Evolutionary conservation across 129 eudicot genomes (phyloP).

Genomic region (Chrysanthemum lavandulifolium): DNA sequence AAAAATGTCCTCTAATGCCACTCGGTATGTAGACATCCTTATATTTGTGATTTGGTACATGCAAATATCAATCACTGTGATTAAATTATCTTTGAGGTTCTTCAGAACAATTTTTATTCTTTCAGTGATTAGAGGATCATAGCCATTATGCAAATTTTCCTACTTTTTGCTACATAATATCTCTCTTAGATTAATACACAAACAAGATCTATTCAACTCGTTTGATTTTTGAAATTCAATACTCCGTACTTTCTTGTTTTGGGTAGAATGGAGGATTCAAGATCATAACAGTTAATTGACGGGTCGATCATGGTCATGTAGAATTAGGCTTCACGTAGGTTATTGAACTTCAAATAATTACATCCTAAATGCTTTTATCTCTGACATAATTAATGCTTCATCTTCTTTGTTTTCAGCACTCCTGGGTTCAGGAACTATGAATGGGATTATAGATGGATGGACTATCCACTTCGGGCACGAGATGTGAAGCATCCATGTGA

Average conservation of each 20-base stretch:
- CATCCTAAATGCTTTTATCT: conserved; percentile 7
- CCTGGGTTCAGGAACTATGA: conserved; percentile 55
- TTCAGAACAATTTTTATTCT: too few relatives aligned
- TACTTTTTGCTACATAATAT: not conserved
- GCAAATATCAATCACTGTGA: not conserved
- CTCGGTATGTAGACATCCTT: conserved; percentile 50
- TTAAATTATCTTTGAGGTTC: not conserved
- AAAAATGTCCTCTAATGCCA: conserved; percentile 70
- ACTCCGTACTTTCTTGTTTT: not conserved
- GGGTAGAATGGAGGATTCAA: not conserved
- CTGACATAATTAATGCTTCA: conserved; percentile 7
- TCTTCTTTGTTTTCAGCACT: conserved; percentile 33
- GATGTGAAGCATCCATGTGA: conserved; percentile 66
- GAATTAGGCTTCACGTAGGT: conserved; percentile 10
- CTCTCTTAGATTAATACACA: not conserved
- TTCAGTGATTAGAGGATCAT: not conserved
- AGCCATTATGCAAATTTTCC: not conserved
- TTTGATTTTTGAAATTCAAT: not conserved
- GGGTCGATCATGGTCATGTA: not conserved
- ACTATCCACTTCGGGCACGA: conserved; percentile 63
- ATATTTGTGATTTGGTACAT: not conserved
- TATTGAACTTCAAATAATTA: not conserved
- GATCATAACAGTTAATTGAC: conserved; percentile 16
- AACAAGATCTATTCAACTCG: not conserved
- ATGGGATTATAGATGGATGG: conserved; percentile 99